These are phyloP conservation scores for Bremia lactucae DNA, from an alignment of 352 stramenopile species.

Conservation along the genomic window DNA sequence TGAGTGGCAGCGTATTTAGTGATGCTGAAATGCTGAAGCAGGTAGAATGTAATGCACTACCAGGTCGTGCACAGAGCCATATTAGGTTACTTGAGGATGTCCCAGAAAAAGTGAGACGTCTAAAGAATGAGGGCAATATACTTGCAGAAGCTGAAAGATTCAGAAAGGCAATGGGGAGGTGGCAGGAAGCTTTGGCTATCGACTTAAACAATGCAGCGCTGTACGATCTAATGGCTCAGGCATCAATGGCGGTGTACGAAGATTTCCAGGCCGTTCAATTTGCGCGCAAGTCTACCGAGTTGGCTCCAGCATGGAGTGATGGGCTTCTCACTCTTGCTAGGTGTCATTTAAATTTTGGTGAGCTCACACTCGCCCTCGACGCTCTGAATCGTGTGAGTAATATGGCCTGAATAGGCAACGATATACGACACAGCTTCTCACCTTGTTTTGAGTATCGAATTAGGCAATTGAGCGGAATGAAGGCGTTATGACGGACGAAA, in stretches of 20 bases:
- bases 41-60: background rate
- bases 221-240: constrained; percentile 65
- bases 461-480: constrained; percentile 41
- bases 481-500: constrained; percentile 28
- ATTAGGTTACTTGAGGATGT: constrained; percentile 47
- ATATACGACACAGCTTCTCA: background rate
- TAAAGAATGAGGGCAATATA: constrained; percentile 70
- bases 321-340: constrained; percentile 56
- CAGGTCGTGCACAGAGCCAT: constrained; percentile 5
- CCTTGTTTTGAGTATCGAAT: background rate
- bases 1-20: constrained; percentile 2
- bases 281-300: constrained; percentile 38
- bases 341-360: constrained; percentile 72
- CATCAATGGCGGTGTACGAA: constrained; percentile 51
- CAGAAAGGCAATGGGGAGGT: constrained; percentile 50
- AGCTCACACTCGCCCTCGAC: constrained; percentile 45
- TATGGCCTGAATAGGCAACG: background rate
- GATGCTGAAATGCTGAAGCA: constrained; percentile 3
- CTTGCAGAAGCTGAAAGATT: constrained; percentile 61
- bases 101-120: constrained; percentile 35
- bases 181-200: constrained; percentile 42
- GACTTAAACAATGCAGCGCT: constrained; percentile 37
- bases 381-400: constrained; percentile 37
- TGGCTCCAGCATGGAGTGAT: constrained; percentile 51
- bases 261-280: constrained; percentile 74